A percentile compares a stretch with the other conserved stretches of the same genome.
Conservation (phyloP, 192 early-diverging fungal species). For the Coemansia sp. region DNA sequence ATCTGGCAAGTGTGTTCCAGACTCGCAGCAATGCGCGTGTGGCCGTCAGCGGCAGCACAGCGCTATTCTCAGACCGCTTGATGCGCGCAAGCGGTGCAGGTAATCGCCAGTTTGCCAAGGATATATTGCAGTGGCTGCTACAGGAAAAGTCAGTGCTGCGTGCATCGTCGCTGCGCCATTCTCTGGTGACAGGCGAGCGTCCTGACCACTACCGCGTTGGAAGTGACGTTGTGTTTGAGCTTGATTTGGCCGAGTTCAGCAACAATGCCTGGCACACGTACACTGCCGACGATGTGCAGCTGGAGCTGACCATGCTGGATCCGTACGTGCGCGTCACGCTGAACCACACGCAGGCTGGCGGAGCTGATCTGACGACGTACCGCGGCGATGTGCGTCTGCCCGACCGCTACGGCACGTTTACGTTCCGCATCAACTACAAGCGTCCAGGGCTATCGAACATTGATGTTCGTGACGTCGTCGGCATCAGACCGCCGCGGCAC, state of each 20-base stretch:
- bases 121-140: constrained; percentile 85
- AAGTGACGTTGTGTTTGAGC: constrained; percentile 85
- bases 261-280: constrained; percentile 84
- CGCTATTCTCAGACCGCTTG: constrained; percentile 79
- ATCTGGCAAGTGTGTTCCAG: constrained; percentile 83
- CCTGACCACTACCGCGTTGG: constrained; percentile 85
- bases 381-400: constrained; percentile 68
- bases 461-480: constrained; percentile 70
- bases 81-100: constrained; percentile 39
- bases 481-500: constrained; percentile 88
- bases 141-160: constrained; percentile 86
- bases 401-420: constrained; percentile 97
- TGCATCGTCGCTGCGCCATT: constrained; percentile 56
- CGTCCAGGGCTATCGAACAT: constrained; percentile 79
- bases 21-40: constrained; percentile 86
- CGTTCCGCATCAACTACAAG: constrained; percentile 92
- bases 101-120: constrained; percentile 73
- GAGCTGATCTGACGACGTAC: constrained; percentile 33
- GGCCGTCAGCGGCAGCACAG: constrained; percentile 76
- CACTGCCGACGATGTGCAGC: constrained; percentile 68
- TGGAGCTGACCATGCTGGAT: constrained; percentile 96
- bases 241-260: constrained; percentile 78
- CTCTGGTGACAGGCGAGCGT: constrained; percentile 64
- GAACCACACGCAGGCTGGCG: constrained; percentile 24
- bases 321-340: constrained; percentile 87